Evolutionary conservation across 495 filamentous ascomycete genomes (phyloP).

Genomic region (Lasiosphaeria miniovina): DNA sequence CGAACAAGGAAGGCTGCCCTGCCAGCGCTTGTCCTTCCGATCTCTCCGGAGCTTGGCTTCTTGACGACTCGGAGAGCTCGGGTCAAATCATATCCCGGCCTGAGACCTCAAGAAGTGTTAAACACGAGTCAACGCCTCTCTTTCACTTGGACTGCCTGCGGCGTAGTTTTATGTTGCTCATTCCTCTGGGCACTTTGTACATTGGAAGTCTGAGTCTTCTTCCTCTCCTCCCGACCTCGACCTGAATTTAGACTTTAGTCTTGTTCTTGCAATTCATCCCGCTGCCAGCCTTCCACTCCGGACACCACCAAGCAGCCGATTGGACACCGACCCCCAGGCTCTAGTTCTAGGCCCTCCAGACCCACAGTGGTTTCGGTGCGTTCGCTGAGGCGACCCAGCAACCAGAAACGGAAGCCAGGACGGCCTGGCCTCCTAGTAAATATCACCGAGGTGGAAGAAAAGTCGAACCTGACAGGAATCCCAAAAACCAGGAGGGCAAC

Average conservation of each 20-base stretch:
- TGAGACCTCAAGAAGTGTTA: too few relatives aligned
- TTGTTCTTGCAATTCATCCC: neutral
- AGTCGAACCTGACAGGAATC: too few relatives aligned
- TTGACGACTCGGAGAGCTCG: too few relatives aligned
- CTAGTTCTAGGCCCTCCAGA: neutral
- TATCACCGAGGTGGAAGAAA: too few relatives aligned
- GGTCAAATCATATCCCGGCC: too few relatives aligned
- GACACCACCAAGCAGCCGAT: neutral
- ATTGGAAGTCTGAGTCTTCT: neutral
- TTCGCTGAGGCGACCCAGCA: neutral
- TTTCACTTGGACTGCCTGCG: too few relatives aligned
- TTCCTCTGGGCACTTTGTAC: neutral
- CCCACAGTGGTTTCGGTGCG: neutral
- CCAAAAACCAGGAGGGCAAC: too few relatives aligned
- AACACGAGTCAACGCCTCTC: too few relatives aligned
- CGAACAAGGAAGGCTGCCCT: too few relatives aligned
- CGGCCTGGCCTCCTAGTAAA: neutral
- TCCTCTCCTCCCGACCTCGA: neutral
- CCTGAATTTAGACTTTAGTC: neutral
- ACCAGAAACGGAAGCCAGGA: conserved; percentile 1
- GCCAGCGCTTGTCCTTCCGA: too few relatives aligned
- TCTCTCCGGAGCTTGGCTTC: too few relatives aligned
- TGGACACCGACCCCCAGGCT: neutral
- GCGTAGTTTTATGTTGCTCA: too few relatives aligned
- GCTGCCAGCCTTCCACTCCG: neutral